phyloP scores from a whole-genome alignment of 768 basidiomycete genomes.

The Myochromella boudieri region DNA sequence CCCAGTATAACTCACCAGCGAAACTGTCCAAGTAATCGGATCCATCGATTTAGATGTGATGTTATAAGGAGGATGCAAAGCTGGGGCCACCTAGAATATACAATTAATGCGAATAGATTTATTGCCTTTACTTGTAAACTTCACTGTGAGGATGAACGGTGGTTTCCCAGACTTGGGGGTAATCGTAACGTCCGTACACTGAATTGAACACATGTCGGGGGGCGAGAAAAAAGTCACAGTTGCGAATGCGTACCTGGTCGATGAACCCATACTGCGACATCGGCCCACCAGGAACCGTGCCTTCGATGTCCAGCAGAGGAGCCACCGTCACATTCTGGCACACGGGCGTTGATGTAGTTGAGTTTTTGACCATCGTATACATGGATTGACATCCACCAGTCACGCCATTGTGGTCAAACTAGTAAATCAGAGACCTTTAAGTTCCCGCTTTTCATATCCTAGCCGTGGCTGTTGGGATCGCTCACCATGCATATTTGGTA shows the following conservation, averaged over 20 bases:
- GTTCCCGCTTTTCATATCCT: not conserved
- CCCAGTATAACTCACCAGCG: conserved; percentile 26
- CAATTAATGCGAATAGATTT: not conserved
- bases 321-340: conserved; percentile 44
- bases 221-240: no score
- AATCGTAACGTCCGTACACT: conserved; percentile 51
- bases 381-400: conserved; percentile 54
- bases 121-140: conserved; percentile 5
- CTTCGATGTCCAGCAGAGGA: conserved; percentile 31
- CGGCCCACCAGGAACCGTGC: conserved; percentile 34
- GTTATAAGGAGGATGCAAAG: conserved; percentile 51
- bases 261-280: conserved; percentile 46
- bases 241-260: conserved; percentile 36
- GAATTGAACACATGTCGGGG: no score
- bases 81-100: conserved; percentile 42
- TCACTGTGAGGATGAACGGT: conserved; percentile 49
- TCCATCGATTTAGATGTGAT: conserved; percentile 40
- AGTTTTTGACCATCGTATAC: conserved; percentile 47
- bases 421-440: not conserved
- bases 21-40: conserved; percentile 39
- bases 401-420: conserved; percentile 47
- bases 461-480: not conserved
- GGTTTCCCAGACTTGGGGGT: conserved; percentile 42
- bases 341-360: conserved; percentile 29
- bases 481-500: conserved; percentile 61